Evolutionary conservation across 2,329 filamentous ascomycete genomes (phyloP).

Genomic region (Hawksworthiomyces lignivorus): DNA sequence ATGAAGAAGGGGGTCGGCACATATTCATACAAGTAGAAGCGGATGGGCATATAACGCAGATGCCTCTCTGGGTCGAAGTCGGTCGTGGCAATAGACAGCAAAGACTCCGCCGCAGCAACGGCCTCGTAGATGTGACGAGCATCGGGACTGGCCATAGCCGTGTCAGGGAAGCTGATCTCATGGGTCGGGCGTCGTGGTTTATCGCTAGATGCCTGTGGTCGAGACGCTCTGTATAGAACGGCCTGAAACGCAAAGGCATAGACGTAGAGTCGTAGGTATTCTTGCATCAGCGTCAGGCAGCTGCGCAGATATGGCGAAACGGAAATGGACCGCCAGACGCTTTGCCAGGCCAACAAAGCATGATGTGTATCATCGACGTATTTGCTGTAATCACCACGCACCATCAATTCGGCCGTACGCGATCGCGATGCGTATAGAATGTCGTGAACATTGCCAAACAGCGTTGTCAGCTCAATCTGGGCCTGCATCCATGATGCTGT

Average conservation of each 20-base stretch:
- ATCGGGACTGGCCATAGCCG: conserved; percentile 1
- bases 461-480: neutral
- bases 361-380: neutral
- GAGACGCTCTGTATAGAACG: neutral
- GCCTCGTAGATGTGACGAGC: too few species aligned
- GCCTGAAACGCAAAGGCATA: conserved; percentile 4
- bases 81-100: neutral
- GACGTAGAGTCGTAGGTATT: conserved; percentile 1
- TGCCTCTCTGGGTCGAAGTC: neutral
- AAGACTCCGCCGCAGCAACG: too few species aligned
- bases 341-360: conserved; percentile 1
- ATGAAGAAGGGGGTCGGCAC: too few species aligned
- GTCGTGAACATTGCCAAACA: conserved; percentile 4
- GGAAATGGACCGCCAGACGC: too few species aligned
- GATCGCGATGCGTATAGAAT: conserved; percentile 1
- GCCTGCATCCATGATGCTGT: neutral
- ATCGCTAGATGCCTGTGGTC: neutral
- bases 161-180: neutral
- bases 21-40: conserved; percentile 1
- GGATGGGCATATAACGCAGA: conserved; percentile 1
- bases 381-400: conserved; percentile 1
- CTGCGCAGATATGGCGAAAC: neutral
- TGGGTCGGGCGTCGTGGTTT: neutral
- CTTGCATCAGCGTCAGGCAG: neutral
- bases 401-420: conserved; percentile 1